These are phyloP conservation scores for Backusella psychrophila DNA, from an alignment of 192 early-diverging fungal species.

Conservation along the genomic window DNA sequence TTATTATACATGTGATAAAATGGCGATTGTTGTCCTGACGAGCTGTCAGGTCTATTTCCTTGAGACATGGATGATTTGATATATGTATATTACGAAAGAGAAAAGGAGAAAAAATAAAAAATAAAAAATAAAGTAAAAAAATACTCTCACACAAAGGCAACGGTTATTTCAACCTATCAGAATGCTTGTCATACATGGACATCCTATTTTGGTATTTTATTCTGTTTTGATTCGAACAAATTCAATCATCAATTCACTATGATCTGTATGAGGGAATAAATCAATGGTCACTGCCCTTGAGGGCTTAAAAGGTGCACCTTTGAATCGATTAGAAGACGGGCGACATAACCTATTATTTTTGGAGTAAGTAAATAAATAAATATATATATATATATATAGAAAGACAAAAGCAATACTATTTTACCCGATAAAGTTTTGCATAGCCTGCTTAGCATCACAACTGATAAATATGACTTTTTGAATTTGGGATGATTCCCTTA, in stretches of 20 bases:
- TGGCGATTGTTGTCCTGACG: background rate
- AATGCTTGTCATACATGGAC: background rate
- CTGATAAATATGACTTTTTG: constrained; percentile 62
- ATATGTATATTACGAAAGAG: background rate
- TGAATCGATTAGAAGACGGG: constrained; percentile 59
- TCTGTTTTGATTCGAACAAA: constrained; percentile 43
- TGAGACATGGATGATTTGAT: background rate
- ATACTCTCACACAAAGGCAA: background rate
- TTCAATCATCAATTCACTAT: constrained; percentile 67
- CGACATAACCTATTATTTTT: constrained; percentile 53
- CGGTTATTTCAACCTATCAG: background rate
- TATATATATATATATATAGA: too few species aligned
- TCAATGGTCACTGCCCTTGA: constrained; percentile 60
- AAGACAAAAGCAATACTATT: background rate
- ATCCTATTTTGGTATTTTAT: background rate
- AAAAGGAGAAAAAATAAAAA: background rate
- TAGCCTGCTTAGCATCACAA: constrained; percentile 61
- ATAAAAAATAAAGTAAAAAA: background rate
- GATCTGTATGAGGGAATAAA: constrained; percentile 75
- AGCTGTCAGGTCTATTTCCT: background rate
- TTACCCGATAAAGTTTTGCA: constrained; percentile 66
- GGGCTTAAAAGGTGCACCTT: constrained; percentile 58
- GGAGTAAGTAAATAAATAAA: too few species aligned
- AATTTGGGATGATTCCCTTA: constrained; percentile 56
- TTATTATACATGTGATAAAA: constrained; percentile 6